Evolutionary conservation across 345 rosid genomes (phyloP), one percentile per base, ranked within the genome.

Genomic region (Noccaea bulbosa): DNA sequence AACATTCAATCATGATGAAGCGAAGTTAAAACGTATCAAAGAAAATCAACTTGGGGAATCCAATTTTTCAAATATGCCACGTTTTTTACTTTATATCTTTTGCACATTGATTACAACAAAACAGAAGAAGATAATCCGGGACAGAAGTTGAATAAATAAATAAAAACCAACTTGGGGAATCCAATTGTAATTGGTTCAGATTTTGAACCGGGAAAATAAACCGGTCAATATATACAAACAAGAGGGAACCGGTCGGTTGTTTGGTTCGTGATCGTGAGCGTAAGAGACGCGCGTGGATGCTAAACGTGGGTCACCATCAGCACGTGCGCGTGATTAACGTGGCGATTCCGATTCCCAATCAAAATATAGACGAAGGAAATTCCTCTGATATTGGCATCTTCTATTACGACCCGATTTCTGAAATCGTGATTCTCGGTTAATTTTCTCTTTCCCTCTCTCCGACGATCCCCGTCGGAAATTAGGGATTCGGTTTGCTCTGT

Each of bases 321-420:
- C 69, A 73, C 73, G 78, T 74, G 73, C 69, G 78, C 73, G 78
- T 74, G 73, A 24, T 1, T 8, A 55, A 61, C 45, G 68, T 55
- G 59, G 65, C 63, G 39, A 45, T 27, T 68, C 15, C 17, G 11
- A 75, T 69, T 75, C 70, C 70, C 71, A 69, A 54, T 20, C 70
- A 62, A 75, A 20, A 62, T 69, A 20, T 40, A 65, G 60, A 74
- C 20, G 27, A 68, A 43, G 20, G 16, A 55, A 56, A 16, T 14
- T 24, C 45, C 44, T 62, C 2, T 37, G 58, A 60, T 67, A 47
- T 57, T 54, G 41, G 65, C 65, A 11, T 66, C 71, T 73, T 27
- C 76, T 6, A 30, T 8, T 15, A n/a, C 69, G 20, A 43, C 8
- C 32, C 6, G n/a, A 24, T 12, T 50, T 20, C 45, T 11, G 15